Conservation (phyloP, 1,284 basidiomycete species). For the Cutaneotrichosporon mucoides region DNA sequence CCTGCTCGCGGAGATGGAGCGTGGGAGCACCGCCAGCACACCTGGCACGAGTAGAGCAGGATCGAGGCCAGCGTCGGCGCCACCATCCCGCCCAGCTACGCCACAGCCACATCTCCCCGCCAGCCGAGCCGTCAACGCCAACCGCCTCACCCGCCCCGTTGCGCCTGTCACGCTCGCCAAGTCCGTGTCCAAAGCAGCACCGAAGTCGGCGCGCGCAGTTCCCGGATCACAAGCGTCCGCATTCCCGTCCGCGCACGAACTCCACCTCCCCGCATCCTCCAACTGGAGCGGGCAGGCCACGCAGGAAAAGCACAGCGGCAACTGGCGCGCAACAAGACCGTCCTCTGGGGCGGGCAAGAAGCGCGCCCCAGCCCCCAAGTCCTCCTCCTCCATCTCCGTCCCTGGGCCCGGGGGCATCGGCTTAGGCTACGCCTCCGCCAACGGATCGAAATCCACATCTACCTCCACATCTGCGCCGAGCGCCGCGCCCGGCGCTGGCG, state of each 20-base stretch:
- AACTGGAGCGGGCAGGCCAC: neutral
- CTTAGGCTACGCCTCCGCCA: no score
- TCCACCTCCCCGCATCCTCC: neutral
- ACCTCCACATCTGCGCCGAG: no score
- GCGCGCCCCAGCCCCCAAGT: no score
- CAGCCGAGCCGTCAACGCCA: slow-evolving; percentile 6
- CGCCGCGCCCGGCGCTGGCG: neutral
- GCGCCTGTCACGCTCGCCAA: no score
- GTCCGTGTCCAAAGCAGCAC: neutral
- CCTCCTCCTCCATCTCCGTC: no score
- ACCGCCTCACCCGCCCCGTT: slow-evolving; percentile 11
- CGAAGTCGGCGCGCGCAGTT: neutral
- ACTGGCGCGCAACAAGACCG: slow-evolving; percentile 25
- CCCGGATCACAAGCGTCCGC: slow-evolving; percentile 5
- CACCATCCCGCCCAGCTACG: neutral
- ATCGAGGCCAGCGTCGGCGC: neutral
- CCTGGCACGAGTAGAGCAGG: no score
- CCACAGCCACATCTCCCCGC: neutral
- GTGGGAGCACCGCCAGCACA: no score
- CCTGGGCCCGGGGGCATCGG: no score
- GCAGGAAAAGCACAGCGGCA: slow-evolving; percentile 12
- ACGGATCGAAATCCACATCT: no score
- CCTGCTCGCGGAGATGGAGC: no score
- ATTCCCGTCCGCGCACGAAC: neutral
- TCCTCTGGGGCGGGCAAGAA: no score